Base-by-base conservation (phyloP, 495 filamentous ascomycete genomes). In the Aspergillus nidulans region DNA sequence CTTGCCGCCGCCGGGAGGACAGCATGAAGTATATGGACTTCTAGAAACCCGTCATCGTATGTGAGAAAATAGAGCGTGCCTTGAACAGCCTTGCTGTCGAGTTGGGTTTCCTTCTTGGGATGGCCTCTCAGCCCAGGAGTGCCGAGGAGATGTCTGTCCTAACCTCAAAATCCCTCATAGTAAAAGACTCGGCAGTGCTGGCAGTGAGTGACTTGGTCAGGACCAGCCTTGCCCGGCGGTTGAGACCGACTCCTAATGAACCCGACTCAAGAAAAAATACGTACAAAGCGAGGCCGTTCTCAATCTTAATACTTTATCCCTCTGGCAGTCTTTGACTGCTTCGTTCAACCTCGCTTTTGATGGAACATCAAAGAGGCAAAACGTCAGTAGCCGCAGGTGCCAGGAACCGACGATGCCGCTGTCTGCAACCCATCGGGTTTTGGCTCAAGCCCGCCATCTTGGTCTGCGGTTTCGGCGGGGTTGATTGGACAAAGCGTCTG, bases 381-480 rank as follows among this genome's bases (percentile, higher is more conserved):
- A 51, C 55, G 58, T 61, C 59, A 59, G 53, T 59, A 57, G 61
- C 61, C 63, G 63, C 63, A 66, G 63, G 63, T 63, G 63, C 52
- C 58, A 39, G 36, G 38, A 62, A 39, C 21, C 16, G 20, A n/a
- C 36, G n/a, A 32, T 19, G 5, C 20, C 6, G 21, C 18, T 18
- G 20, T 20, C 34, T 59, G 47, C 55, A 61, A 44, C 30, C 58
- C 59, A 58, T 46, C 52, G 53, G 41, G 15, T 55, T n/a, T 61
- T 62, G 47, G 55, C 43, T 47, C 51, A 55, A 52, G 43, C 56
- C 49, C 42, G 25, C 41, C 32, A 57, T 58, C 53, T 55, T 62
- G 59, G 57, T 49, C 47, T 54, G 25, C 44, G 32, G 49, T 56
- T 34, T 61, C 61, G 59, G 62, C 56, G 57, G 57, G 63, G 48